A percentile compares a stretch with the other conserved stretches of the same genome.
These are phyloP conservation scores for Thymus quinquecostatus DNA, from an alignment of 257 asterid genomes.

Conservation along the genomic window DNA sequence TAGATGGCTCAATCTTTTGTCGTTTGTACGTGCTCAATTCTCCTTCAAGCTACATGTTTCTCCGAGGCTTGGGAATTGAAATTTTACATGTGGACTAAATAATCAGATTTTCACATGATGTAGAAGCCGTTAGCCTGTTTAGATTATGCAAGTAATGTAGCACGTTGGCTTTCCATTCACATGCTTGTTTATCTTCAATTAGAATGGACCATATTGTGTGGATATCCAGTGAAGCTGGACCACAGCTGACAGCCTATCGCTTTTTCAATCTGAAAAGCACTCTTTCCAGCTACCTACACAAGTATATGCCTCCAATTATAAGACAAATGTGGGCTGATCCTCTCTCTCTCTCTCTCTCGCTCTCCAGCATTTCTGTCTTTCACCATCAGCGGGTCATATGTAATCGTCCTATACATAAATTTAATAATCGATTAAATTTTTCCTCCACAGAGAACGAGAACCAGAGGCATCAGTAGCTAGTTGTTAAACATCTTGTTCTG, in stretches of 20 bases:
- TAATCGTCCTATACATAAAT: neutral
- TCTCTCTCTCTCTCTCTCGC: conserved; percentile 11
- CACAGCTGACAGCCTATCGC: conserved; percentile 45
- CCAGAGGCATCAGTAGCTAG: conserved; percentile 10
- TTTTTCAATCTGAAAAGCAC: conserved; percentile 35
- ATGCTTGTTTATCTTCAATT: conserved; percentile 33
- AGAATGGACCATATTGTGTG: conserved; percentile 57
- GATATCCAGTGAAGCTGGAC: conserved; percentile 48
- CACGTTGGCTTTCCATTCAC: conserved; percentile 25
- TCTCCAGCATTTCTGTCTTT: conserved; percentile 10
- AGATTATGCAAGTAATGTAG: conserved; percentile 12
- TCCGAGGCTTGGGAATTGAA: conserved; percentile 13
- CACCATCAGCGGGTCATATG: conserved; percentile 5
- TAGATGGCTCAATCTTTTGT: neutral
- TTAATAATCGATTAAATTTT: conserved; percentile 9
- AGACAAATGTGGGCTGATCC: conserved; percentile 23
- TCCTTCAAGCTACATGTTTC: neutral
- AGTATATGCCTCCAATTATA: conserved; percentile 41
- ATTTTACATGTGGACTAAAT: conserved; percentile 14
- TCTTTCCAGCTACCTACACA: conserved; percentile 42
- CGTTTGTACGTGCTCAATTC: neutral
- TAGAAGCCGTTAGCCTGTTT: conserved; percentile 2
- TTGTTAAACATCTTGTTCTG: conserved; percentile 6
- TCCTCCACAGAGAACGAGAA: neutral
- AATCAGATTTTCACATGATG: conserved; percentile 1